Evolutionary conservation across 1,139 yeast species (phyloP), one percentile per base, ranked within the genome.

Genomic region (Debaryomycetaceae sp.): DNA sequence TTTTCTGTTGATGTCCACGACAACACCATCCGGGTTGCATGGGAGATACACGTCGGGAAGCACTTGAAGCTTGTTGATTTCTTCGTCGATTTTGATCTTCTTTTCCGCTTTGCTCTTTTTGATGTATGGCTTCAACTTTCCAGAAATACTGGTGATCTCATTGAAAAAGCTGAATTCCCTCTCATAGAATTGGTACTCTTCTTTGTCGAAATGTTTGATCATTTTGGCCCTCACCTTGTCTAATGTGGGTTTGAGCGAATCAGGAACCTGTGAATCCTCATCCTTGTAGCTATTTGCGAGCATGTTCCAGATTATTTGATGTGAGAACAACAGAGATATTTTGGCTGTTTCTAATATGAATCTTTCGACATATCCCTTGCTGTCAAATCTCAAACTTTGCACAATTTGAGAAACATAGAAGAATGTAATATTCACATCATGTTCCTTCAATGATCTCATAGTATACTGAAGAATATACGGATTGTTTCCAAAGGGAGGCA

Each of bases 351-450:
- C 98, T 43, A 92, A 65, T 49, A 94, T 91, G 58, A 87, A 87
- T 48, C 89, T 77, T 52, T 87, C 91, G 38, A 91, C 95, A 52
- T 89, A 91, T 1, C 97, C 98, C 41, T 78, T 70, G 5, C 65
- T 67, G 59, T 92, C 98, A 59, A 83, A 83, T 50, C 98, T 77
- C 48, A 94, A 73, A 44, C 87, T 78, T 63, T 94, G 99, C 14
- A 94, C 98, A 61, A 94, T 88, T 60, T 94, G 98, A 1, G 99
- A 98, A 34, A 94, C 98, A 56, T 94, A 94, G 62, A 94, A 94
- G 67, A 94, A 94, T 0, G 97, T 87, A 46, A 87, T 67, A 53
- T 87, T 86, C 34, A 87, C 91, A 56, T 89, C 96, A 55, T 88
- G 95, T 26, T 81, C 75, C 60, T 91, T 96, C 48, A 94, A 69